Evolutionary conservation across 2,329 filamentous ascomycete species (phyloP).

Genomic region (Metarhizium robertsii): DNA sequence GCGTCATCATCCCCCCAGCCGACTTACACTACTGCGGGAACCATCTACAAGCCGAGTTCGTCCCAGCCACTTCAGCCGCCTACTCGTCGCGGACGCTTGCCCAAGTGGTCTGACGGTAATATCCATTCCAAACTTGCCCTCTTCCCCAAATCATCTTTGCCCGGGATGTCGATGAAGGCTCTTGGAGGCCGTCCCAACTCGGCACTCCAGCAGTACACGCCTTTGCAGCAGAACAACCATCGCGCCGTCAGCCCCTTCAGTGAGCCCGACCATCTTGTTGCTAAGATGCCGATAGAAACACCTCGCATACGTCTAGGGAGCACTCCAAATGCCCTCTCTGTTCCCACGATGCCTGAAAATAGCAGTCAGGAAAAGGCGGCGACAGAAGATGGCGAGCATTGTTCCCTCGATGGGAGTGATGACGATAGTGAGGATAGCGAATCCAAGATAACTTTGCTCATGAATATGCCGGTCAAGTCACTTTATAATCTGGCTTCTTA

Average conservation of each 20-base stretch:
- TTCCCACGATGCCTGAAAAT: slow-evolving; percentile 2
- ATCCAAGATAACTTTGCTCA: slow-evolving; percentile 17
- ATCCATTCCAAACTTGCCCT: slow-evolving; percentile 21
- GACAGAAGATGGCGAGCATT: slow-evolving; percentile 12
- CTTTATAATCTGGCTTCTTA: slow-evolving; percentile 47
- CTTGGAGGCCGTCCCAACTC: slow-evolving; percentile 7
- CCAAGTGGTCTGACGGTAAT: slow-evolving; percentile 28
- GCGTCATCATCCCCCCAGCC: slow-evolving; percentile 22
- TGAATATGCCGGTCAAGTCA: slow-evolving; percentile 35
- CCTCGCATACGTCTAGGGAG: slow-evolving; percentile 19
- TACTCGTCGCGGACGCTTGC: slow-evolving; percentile 37
- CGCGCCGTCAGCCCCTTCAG: slow-evolving; percentile 35
- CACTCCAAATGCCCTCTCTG: slow-evolving; percentile 12
- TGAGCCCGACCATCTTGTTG: slow-evolving; percentile 15
- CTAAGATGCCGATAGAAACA: slow-evolving; percentile 17
- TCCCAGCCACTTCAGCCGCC: slow-evolving; percentile 40
- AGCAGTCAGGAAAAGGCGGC: slow-evolving; percentile 9
- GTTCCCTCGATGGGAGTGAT: slow-evolving; percentile 8
- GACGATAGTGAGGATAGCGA: slow-evolving; percentile 19
- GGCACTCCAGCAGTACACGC: slow-evolving; percentile 33
- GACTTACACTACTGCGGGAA: slow-evolving; percentile 48
- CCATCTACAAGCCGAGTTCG: slow-evolving; percentile 40
- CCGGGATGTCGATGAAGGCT: slow-evolving; percentile 24
- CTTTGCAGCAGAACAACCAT: slow-evolving; percentile 45
- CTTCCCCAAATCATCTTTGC: slow-evolving; percentile 27